Base-by-base conservation (phyloP, 495 filamentous ascomycete genomes). In the Penicillium coprophilum region DNA sequence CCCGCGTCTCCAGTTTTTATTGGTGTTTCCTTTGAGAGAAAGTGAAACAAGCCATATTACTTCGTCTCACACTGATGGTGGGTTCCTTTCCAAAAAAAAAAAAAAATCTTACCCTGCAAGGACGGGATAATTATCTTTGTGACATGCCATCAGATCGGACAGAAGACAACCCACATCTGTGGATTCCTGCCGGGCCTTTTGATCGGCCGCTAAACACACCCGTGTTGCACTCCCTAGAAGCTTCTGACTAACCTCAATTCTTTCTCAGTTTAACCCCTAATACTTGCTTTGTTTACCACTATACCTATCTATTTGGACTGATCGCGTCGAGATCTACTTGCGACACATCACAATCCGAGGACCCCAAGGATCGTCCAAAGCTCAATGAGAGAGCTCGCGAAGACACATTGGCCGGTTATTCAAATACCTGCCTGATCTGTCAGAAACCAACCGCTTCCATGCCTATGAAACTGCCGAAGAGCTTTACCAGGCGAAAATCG, bases 391-490 rank as follows among this genome's bases (percentile, higher is more conserved):
- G 36, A 59, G 40, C 41, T 27, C 46, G 20, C 51, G 36, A 57
- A 53, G 51, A 39, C 10, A 24, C 32, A 24, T 21, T 55, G 11
- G 27, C 45, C 28, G 45, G 45, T 31, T n/a, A 13, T 12, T 36
- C 13, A 54, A 31, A 19, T 49, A 38, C 28, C 36, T 21, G 41
- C 21, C 20, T 24, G 17, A 8, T 36, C 45, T 12, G 7, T 46
- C 45, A 30, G 10, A 47, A 44, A 44, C 32, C 32, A 49, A n/a
- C 45, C 53, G 45, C 58, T 43, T 56, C 60, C 47, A 88, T 88
- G 84, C 86, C 86, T 71, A 88, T 87, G 71, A 87, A 86, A 74
- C 76, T 87, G 53, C 83, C 83, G 50, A 88, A 85, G 66, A 69
- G 72, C 56, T 87, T 88, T 60, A 72, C 77, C 60, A 80, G 86